A percentile compares a stretch with the other conserved stretches of the same genome.
These are phyloP conservation scores for Aechmea fasciata DNA, from an alignment of 176 grass and related monocot species.

Conservation along the genomic window DNA sequence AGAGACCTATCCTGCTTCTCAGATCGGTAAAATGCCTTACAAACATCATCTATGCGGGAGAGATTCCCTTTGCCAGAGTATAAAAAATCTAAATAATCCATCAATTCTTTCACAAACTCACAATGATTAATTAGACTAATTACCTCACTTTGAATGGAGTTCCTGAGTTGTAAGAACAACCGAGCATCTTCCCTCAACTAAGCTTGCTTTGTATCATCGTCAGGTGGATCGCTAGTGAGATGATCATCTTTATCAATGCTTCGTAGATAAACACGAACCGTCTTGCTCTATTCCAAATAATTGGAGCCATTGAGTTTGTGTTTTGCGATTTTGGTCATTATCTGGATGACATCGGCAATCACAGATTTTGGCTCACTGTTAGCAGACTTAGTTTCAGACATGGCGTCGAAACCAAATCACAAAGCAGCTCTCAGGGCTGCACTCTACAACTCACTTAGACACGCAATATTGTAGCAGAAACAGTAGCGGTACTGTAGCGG, in stretches of 20 bases:
- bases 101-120: conserved; percentile 2
- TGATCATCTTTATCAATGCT: conserved; percentile 5
- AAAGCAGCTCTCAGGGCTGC: no score
- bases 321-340: conserved; percentile 1
- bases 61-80: neutral
- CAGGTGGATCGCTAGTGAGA: neutral
- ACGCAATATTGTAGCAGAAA: no score
- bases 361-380: no score
- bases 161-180: neutral
- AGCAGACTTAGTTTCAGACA: no score
- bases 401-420: no score
- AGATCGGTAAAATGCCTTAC: neutral
- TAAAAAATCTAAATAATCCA: conserved; percentile 1
- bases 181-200: neutral
- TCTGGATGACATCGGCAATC: neutral
- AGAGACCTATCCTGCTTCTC: neutral
- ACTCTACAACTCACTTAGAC: no score
- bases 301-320: neutral
- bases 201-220: neutral
- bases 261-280: neutral
- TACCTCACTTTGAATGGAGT: neutral
- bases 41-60: neutral
- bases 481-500: no score
- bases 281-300: conserved; percentile 3
- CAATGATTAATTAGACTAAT: conserved; percentile 11